A percentile compares a stretch with the other conserved stretches of the same genome.
phyloP scores from a whole-genome alignment of 225 moss, liverwort and hornwort genomes.

The Antitrichia curtipendula region DNA sequence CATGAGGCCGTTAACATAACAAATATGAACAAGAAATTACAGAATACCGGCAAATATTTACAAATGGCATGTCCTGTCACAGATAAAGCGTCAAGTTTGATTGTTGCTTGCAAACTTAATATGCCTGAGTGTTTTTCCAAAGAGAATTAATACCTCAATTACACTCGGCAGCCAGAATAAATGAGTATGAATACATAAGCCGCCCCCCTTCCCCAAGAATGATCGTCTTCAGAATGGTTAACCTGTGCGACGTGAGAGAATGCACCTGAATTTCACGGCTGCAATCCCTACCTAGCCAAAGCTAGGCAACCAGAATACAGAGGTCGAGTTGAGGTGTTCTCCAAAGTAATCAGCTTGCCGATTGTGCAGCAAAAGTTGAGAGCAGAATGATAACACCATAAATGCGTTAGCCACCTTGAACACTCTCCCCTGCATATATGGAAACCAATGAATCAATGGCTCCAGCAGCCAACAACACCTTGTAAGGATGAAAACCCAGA shows the following conservation, averaged over 20 bases:
- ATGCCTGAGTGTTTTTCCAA: neutral
- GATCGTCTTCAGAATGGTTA: conserved; percentile 5
- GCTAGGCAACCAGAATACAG: neutral
- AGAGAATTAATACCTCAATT: neutral
- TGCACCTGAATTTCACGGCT: neutral
- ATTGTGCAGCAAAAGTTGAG: neutral
- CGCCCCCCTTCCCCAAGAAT: conserved; percentile 9
- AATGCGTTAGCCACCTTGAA: conserved; percentile 40
- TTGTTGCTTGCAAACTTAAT: neutral
- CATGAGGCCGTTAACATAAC: neutral
- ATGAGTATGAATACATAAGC: conserved; percentile 17
- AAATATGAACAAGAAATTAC: neutral
- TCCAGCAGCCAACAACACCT: conserved; percentile 72
- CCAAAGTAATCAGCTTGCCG: neutral
- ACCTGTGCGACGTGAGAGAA: conserved; percentile 8
- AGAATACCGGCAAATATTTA: neutral
- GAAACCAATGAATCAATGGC: conserved; percentile 87
- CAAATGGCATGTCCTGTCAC: conserved; percentile 1
- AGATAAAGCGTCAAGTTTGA: neutral
- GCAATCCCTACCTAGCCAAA: neutral
- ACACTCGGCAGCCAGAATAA: conserved; percentile 6
- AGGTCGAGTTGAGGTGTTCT: neutral
- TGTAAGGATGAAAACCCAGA: conserved; percentile 84
- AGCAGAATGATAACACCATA: neutral
- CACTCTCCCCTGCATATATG: conserved; percentile 69